phyloP scores from a whole-genome alignment of 1,139 yeast species.

The Taphrina populina region DNA sequence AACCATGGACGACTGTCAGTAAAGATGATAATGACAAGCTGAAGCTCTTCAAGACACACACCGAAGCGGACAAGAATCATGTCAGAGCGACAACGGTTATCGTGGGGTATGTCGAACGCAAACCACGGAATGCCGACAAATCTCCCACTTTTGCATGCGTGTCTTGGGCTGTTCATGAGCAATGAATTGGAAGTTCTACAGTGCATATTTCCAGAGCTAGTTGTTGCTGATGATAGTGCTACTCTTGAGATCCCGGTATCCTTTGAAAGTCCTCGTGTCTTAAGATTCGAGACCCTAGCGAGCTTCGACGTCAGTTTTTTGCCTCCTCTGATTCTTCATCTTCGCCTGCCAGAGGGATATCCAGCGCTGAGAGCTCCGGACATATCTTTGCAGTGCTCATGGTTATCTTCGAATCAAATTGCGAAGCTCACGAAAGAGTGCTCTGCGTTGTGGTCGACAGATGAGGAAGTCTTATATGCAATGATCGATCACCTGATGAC shows the following conservation, averaged over 20 bases:
- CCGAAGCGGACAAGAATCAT: no score
- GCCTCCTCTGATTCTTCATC: slow-evolving; percentile 14
- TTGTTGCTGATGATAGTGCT: slow-evolving; percentile 1
- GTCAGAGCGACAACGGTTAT: no score
- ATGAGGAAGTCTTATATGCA: slow-evolving; percentile 14
- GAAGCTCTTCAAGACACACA: no score
- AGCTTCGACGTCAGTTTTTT: slow-evolving; percentile 15
- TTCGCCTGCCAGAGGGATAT: slow-evolving; percentile 21
- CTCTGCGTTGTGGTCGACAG: slow-evolving; percentile 20
- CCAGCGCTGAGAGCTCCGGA: slow-evolving; percentile 20
- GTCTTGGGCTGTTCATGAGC: slow-evolving; percentile 42
- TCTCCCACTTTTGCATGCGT: not conserved
- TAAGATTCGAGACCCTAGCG: slow-evolving; percentile 1
- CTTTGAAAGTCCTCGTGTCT: not conserved
- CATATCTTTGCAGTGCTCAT: slow-evolving; percentile 9
- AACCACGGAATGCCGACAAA: not conserved
- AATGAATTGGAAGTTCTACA: slow-evolving; percentile 41
- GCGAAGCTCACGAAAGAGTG: slow-evolving; percentile 8
- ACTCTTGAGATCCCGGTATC: slow-evolving; percentile 1
- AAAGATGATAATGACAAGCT: no score
- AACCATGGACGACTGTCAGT: no score
- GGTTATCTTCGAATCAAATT: slow-evolving; percentile 20
- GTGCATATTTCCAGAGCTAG: slow-evolving; percentile 31
- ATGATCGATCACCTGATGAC: slow-evolving; percentile 18
- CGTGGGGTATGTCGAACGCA: no score